phyloP scores from a whole-genome alignment of 2,329 filamentous ascomycete species.

The Diaporthe ilicicola region DNA sequence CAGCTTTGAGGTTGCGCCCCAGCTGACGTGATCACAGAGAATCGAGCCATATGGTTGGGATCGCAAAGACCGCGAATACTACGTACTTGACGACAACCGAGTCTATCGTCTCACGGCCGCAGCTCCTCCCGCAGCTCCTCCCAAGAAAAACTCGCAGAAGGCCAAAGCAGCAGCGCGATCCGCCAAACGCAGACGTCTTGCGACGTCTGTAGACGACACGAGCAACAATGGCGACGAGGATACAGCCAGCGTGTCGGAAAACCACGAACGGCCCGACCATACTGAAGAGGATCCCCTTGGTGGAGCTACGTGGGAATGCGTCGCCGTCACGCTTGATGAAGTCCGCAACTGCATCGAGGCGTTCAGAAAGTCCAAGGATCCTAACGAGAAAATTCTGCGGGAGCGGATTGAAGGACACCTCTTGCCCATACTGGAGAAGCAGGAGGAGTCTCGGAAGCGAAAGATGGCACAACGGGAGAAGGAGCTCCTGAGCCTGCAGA shows the following conservation, averaged over 20 bases:
- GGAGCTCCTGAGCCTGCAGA: slow-evolving; percentile 82
- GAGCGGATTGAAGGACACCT: slow-evolving; percentile 79
- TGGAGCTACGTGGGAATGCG: slow-evolving; percentile 87
- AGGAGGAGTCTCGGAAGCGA: slow-evolving; percentile 77
- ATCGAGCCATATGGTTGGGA: slow-evolving; percentile 92
- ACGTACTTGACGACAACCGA: slow-evolving; percentile 91
- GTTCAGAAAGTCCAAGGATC: slow-evolving; percentile 79
- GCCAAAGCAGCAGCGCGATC: slow-evolving; percentile 70
- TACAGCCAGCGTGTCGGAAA: slow-evolving; percentile 47
- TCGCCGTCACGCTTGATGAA: slow-evolving; percentile 83
- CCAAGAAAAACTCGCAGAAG: slow-evolving; percentile 71
- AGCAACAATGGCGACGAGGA: slow-evolving; percentile 45
- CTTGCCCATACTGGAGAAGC: slow-evolving; percentile 83
- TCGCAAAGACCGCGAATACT: slow-evolving; percentile 84
- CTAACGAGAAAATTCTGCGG: slow-evolving; percentile 83
- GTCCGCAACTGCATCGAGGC: slow-evolving; percentile 75
- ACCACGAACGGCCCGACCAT: slow-evolving; percentile 29
- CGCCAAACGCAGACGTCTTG: slow-evolving; percentile 75
- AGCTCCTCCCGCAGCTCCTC: slow-evolving; percentile 64
- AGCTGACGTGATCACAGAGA: slow-evolving; percentile 55
- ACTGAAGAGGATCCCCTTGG: slow-evolving; percentile 67
- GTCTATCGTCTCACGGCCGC: slow-evolving; percentile 89
- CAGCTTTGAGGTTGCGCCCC: neutral
- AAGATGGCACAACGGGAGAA: slow-evolving; percentile 75
- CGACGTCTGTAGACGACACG: slow-evolving; percentile 45